phyloP scores from a whole-genome alignment of 345 rosid species.

The Gossypium bickii region DNA sequence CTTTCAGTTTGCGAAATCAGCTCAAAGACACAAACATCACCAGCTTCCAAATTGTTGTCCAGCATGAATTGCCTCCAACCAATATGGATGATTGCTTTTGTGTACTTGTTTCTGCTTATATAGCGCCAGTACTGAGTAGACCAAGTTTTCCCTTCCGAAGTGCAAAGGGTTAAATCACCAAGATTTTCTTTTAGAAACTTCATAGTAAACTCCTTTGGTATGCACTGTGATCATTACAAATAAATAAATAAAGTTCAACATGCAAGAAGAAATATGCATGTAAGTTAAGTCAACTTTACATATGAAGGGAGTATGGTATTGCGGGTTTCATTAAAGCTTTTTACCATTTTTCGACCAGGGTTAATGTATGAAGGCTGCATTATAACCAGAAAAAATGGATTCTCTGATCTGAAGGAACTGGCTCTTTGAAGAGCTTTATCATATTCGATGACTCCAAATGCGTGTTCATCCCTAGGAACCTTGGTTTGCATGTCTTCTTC shows the following conservation, averaged over 20 bases:
- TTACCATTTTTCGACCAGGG: slow-evolving; percentile 14
- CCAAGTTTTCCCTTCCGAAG: neutral
- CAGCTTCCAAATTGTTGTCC: slow-evolving; percentile 8
- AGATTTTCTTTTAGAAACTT: neutral
- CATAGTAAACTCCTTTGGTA: neutral
- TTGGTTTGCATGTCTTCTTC: neutral
- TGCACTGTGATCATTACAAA: neutral
- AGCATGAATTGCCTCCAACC: slow-evolving; percentile 12
- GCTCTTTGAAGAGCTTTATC: neutral
- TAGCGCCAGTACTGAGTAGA: neutral
- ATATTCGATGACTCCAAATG: neutral
- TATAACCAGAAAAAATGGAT: neutral
- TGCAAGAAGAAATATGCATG: neutral
- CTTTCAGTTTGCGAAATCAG: neutral
- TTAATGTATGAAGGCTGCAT: slow-evolving; percentile 10
- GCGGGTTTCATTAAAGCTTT: neutral
- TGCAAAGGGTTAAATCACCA: neutral
- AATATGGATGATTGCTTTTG: neutral
- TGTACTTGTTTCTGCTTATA: neutral
- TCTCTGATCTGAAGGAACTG: neutral
- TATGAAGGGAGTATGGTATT: neutral
- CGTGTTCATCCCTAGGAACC: neutral
- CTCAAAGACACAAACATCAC: slow-evolving; percentile 15
- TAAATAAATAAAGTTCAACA: neutral
- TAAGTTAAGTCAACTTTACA: neutral